These are phyloP conservation scores for Pelagomonas calceolata DNA, from an alignment of 108 stramenopile genomes.

Conservation along the genomic window DNA sequence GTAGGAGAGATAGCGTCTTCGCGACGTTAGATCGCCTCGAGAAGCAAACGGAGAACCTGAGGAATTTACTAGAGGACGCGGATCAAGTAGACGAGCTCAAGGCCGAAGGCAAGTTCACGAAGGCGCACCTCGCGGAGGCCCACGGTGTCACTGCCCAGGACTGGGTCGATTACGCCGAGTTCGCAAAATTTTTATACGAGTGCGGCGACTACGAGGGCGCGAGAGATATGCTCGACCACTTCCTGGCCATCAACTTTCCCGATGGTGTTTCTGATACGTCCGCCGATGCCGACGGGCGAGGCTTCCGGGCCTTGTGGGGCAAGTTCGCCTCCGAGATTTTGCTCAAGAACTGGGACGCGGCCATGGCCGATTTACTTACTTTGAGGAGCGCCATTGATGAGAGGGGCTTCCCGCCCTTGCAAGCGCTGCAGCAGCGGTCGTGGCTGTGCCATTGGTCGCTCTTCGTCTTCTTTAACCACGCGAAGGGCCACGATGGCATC, in stretches of 20 bases:
- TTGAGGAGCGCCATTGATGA: constrained; percentile 68
- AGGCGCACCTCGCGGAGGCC: constrained; percentile 41
- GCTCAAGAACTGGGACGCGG: constrained; percentile 77
- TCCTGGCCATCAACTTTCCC: constrained; percentile 50
- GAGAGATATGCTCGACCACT: constrained; percentile 66
- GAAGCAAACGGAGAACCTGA: constrained; percentile 58
- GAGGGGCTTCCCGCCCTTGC: constrained; percentile 52
- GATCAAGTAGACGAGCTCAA: constrained; percentile 35
- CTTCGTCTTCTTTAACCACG: constrained; percentile 95
- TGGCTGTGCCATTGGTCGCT: constrained; percentile 97
- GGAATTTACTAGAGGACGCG: constrained; percentile 51
- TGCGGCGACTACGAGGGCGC: constrained; percentile 75
- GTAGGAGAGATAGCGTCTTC: neutral
- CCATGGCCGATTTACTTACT: constrained; percentile 61
- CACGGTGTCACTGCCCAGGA: constrained; percentile 55
- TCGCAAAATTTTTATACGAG: constrained; percentile 83
- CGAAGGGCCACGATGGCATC: constrained; percentile 67
- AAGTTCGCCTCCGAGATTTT: constrained; percentile 77
- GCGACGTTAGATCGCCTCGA: constrained; percentile 20
- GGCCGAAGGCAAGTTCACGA: constrained; percentile 59
- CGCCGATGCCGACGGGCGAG: constrained; percentile 1
- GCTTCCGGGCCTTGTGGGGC: constrained; percentile 77
- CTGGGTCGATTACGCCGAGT: constrained; percentile 37
- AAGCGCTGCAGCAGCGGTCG: constrained; percentile 87
- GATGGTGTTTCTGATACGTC: neutral